Evolutionary conservation across 2,329 filamentous ascomycete species (phyloP).

Genomic region (Penicillium sp.): DNA sequence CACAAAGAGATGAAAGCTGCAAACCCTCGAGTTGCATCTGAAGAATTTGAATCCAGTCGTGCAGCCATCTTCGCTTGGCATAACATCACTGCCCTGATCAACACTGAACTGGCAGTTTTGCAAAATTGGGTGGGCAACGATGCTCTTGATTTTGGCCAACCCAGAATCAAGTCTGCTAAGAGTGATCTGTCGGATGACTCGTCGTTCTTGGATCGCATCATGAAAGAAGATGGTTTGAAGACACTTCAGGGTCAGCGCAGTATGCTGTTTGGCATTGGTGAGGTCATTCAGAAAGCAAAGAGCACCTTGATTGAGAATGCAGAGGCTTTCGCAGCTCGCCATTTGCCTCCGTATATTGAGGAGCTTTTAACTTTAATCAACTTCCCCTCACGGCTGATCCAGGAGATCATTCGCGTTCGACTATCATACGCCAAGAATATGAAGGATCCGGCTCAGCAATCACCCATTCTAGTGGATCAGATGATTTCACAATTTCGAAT

Average conservation of each 20-base stretch:
- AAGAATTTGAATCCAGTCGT: conserved; percentile 75
- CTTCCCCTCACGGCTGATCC: conserved; percentile 91
- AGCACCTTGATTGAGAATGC: conserved; percentile 84
- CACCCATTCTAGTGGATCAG: conserved; percentile 90
- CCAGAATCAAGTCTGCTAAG: conserved; percentile 65
- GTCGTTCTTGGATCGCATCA: conserved; percentile 87
- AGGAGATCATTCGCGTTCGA: conserved; percentile 92
- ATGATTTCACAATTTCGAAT: conserved; percentile 98
- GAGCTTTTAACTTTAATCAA: conserved; percentile 95
- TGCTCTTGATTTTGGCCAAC: conserved; percentile 83
- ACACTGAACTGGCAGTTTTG: conserved; percentile 84
- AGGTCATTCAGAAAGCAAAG: conserved; percentile 91
- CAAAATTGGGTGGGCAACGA: conserved; percentile 97
- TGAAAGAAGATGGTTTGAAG: conserved; percentile 93
- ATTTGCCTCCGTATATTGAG: conserved; percentile 94
- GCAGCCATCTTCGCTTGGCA: conserved; percentile 93
- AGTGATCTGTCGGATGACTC: conserved; percentile 81
- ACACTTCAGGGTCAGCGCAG: conserved; percentile 80
- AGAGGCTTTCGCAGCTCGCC: conserved; percentile 77
- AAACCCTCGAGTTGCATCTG: conserved; percentile 73
- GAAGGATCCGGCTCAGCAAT: conserved; percentile 90
- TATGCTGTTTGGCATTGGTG: conserved; percentile 79
- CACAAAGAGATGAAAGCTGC: conserved; percentile 69
- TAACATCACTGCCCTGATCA: conserved; percentile 95
- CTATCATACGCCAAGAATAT: conserved; percentile 90